These are phyloP conservation scores for Trichosanthes truncata DNA, from an alignment of 306 rosid genomes.

Conservation along the genomic window DNA sequence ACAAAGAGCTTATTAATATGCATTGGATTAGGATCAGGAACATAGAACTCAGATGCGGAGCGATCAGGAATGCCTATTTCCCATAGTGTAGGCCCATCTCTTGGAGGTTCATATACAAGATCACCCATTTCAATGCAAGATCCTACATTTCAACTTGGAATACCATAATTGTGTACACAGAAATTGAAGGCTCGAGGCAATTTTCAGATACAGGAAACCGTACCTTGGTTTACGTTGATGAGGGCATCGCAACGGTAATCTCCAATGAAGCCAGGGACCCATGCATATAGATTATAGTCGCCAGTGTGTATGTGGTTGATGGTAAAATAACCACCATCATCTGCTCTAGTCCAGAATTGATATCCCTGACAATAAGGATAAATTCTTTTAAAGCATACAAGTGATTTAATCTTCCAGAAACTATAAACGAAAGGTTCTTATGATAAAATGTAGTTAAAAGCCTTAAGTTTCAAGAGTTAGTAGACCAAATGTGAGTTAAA, in stretches of 20 bases:
- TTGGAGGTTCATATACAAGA: slow-evolving; percentile 64
- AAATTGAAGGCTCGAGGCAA: not conserved
- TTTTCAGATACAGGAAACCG: not conserved
- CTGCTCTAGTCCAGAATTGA: slow-evolving; percentile 77
- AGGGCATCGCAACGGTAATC: slow-evolving; percentile 52
- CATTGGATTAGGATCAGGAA: slow-evolving; percentile 79
- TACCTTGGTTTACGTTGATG: slow-evolving; percentile 56
- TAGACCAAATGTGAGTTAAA: not conserved
- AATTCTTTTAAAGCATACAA: not conserved
- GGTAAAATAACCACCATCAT: slow-evolving; percentile 57
- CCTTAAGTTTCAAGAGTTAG: not conserved
- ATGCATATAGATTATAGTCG: slow-evolving; percentile 68
- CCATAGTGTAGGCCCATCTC: slow-evolving; percentile 93
- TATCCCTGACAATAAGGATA: slow-evolving; percentile 42
- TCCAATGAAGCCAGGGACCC: slow-evolving; percentile 90
- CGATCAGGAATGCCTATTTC: slow-evolving; percentile 94
- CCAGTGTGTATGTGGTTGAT: slow-evolving; percentile 50
- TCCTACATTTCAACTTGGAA: slow-evolving; percentile 29
- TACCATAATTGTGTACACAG: not conserved
- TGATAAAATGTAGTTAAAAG: not conserved
- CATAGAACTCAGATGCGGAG: slow-evolving; percentile 76
- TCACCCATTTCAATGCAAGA: slow-evolving; percentile 49
- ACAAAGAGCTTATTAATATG: slow-evolving; percentile 58
- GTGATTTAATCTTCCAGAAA: not conserved
- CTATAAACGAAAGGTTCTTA: not conserved